A percentile compares a stretch with the other conserved stretches of the same genome.
Evolutionary conservation across 495 filamentous ascomycete species (phyloP).

Genomic region (Mytilinidion resinicola): DNA sequence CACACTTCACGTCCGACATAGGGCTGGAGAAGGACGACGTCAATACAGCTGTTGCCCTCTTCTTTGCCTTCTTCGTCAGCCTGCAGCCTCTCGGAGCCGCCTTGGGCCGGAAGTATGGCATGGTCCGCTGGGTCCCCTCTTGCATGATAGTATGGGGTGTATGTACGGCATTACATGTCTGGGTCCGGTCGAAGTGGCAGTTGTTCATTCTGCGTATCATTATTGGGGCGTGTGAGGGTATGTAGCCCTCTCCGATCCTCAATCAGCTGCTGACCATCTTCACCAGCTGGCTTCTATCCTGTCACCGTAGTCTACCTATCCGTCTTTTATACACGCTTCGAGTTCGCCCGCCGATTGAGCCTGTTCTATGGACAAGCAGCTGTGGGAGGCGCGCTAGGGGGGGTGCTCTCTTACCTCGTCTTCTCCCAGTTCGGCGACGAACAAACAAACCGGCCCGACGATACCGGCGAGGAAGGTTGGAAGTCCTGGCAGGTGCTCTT

Average conservation of each 20-base stretch:
- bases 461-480: slow-evolving; percentile 25
- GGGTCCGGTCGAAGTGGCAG: slow-evolving; percentile 34
- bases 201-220: slow-evolving; percentile 39
- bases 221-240: slow-evolving; percentile 42
- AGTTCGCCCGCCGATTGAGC: slow-evolving; percentile 47
- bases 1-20: slow-evolving; percentile 44
- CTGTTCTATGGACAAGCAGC: slow-evolving; percentile 54
- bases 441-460: not conserved
- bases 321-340: slow-evolving; percentile 50
- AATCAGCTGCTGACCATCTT: not conserved
- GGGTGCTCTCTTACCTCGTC: slow-evolving; percentile 41
- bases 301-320: slow-evolving; percentile 49
- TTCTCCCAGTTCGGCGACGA: slow-evolving; percentile 30
- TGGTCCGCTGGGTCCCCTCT: slow-evolving; percentile 47
- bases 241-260: not conserved
- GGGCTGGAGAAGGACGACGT: slow-evolving; percentile 43
- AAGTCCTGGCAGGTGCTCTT: slow-evolving; percentile 52
- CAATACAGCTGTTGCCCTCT: slow-evolving; percentile 49
- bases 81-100: slow-evolving; percentile 52
- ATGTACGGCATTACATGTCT: slow-evolving; percentile 44
- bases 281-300: slow-evolving; percentile 48
- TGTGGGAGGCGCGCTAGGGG: slow-evolving; percentile 52
- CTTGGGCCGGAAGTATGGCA: slow-evolving; percentile 47
- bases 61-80: slow-evolving; percentile 52
- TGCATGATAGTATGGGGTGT: slow-evolving; percentile 53